phyloP scores from a whole-genome alignment of 345 rosid genomes.

The Theobroma cacao region DNA sequence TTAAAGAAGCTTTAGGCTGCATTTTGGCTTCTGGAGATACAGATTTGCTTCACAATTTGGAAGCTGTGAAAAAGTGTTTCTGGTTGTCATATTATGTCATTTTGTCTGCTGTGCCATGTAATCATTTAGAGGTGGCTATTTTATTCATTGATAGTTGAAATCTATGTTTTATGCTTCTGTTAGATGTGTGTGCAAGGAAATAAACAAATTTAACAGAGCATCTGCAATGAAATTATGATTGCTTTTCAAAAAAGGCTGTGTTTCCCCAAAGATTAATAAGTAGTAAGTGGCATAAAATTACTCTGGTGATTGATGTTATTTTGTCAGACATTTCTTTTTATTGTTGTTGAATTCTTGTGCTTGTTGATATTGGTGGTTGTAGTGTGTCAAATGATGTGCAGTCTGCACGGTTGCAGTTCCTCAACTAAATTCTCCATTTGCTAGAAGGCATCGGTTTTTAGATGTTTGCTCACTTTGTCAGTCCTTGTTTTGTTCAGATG shows the following conservation, averaged over 20 bases:
- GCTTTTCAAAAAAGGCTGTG: not conserved
- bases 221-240: not conserved
- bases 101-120: not conserved
- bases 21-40: not conserved
- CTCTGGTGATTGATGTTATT: not conserved
- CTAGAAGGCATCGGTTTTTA: not conserved
- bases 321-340: not conserved
- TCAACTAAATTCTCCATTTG: not conserved
- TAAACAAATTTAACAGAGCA: not conserved
- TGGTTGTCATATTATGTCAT: not conserved
- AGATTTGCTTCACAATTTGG: not conserved
- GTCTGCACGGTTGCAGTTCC: not conserved
- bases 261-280: not conserved
- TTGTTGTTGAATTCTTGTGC: not conserved
- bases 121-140: not conserved
- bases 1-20: not conserved
- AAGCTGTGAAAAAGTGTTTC: not conserved
- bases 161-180: slow-evolving; percentile 8
- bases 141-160: not conserved
- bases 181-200: not conserved
- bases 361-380: not conserved
- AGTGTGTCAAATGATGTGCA: not conserved
- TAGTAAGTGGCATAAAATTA: not conserved
- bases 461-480: not conserved
- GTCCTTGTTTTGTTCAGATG: slow-evolving; percentile 49